Percentiles rank a stretch among this genome's conserved stretches.
These are phyloP conservation scores for Camellia oleifera DNA, from an alignment of 179 eudicot species.

Conservation along the genomic window DNA sequence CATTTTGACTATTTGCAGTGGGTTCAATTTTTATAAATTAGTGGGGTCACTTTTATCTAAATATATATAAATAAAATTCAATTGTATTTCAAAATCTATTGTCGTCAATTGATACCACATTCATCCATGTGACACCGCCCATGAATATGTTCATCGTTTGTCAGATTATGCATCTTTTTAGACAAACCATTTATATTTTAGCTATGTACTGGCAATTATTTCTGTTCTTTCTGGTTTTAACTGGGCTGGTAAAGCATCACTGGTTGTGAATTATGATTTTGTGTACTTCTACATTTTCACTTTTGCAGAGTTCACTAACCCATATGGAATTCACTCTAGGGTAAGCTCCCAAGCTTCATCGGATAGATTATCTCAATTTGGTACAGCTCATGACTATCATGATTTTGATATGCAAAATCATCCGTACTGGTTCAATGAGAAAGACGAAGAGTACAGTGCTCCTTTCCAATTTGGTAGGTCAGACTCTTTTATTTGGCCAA, in stretches of 20 bases:
- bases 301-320: slow-evolving; percentile 76
- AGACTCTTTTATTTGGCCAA: slow-evolving; percentile 60
- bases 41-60: no score
- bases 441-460: slow-evolving; percentile 64
- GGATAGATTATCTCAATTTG: slow-evolving; percentile 89
- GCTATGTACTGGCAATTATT: no score
- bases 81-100: no score
- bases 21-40: no score
- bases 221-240: not conserved
- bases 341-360: slow-evolving; percentile 77
- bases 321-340: slow-evolving; percentile 52
- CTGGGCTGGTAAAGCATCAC: not conserved
- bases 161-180: not conserved
- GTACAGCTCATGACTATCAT: slow-evolving; percentile 85
- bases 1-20: no score
- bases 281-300: not conserved
- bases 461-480: slow-evolving; percentile 50
- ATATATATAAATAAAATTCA: no score
- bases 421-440: slow-evolving; percentile 71
- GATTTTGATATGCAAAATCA: slow-evolving; percentile 89
- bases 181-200: no score
- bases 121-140: no score
- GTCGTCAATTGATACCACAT: no score
- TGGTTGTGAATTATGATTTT: not conserved
- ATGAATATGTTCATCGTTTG: no score